Evolutionary conservation across 1,284 basidiomycete genomes (phyloP), one percentile per base, ranked within the genome.

Genomic region (Trichosporon sp.): DNA sequence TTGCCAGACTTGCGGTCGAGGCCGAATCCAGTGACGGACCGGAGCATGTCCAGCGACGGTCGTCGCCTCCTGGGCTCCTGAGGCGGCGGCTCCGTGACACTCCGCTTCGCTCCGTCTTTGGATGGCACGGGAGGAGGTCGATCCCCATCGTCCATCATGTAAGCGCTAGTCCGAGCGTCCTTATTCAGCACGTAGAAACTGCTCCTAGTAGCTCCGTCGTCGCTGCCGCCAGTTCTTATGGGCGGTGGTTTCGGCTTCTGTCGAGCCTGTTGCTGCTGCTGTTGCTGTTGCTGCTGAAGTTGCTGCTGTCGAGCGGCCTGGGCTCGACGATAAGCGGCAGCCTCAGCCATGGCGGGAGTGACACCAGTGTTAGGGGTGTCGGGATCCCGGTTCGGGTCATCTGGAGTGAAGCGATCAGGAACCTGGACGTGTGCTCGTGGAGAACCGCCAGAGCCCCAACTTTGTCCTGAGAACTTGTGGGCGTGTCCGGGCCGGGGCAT

Each of bases 21-120:
- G 27, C 49, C 49, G 49, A 52, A 52, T 52, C 49, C 49, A 23
- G 58, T 59, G 29, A 59, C 27, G 11, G 58, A 59, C 2, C 58
- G 58, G 40, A 46, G 25, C 58, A 59, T 59, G 58, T 59, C 58
- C 29, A 44, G 29, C 21, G 58, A 59, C 19, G 37, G 58, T 32
- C 40, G 58, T 21, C 58, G 37, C 29, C 40, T 44, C 29, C 31
- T 46, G 5, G 58, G 40, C 19, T 40, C 58, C 37, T 46, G 58
- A 40, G 19, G 52, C 60, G 37, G 32, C 21, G 32, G 54, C 29
- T 8, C 54, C 19, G 59, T 32, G 52, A 21, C 46, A 9, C 31
- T 16, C 5, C 49, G 25, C 49, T 52, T 52, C 27, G 27, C n/a
- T 52, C 49, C 49, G 49, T 52, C 49, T 14, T 49, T 54, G n/a